A percentile compares a stretch with the other conserved stretches of the same genome.
These are phyloP conservation scores for Tricharina praecox DNA, from an alignment of 495 filamentous ascomycete genomes.

Conservation along the genomic window DNA sequence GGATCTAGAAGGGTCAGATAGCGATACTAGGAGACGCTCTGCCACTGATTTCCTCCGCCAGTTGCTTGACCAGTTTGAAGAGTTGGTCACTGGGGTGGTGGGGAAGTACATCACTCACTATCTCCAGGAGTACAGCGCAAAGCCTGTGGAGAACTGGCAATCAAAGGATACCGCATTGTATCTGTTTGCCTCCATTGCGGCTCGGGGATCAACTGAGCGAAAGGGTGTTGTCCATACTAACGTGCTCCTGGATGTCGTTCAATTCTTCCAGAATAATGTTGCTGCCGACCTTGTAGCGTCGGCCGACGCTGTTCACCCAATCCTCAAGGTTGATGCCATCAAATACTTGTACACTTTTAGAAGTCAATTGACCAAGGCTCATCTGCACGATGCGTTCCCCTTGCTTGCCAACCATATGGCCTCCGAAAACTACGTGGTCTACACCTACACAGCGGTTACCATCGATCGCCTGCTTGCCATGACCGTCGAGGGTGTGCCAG, in stretches of 20 bases:
- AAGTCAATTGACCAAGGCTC: slow-evolving; percentile 64
- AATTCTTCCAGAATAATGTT: slow-evolving; percentile 83
- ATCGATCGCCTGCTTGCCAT: slow-evolving; percentile 77
- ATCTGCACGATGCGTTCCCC: slow-evolving; percentile 77
- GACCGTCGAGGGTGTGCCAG: slow-evolving; percentile 52
- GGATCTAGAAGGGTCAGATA: slow-evolving; percentile 91
- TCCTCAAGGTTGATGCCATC: slow-evolving; percentile 92
- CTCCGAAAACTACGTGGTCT: slow-evolving; percentile 80
- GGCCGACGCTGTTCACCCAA: slow-evolving; percentile 46
- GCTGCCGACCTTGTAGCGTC: slow-evolving; percentile 60
- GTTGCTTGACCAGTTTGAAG: slow-evolving; percentile 74
- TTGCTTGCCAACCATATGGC: slow-evolving; percentile 77
- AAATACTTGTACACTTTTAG: slow-evolving; percentile 94
- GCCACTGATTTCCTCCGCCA: slow-evolving; percentile 85
- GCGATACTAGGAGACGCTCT: slow-evolving; percentile 75
- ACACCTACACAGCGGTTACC: slow-evolving; percentile 90
- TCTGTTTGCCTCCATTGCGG: slow-evolving; percentile 82
- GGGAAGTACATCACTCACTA: slow-evolving; percentile 67
- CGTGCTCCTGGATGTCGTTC: slow-evolving; percentile 60
- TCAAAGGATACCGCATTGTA: slow-evolving; percentile 94
- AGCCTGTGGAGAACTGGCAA: slow-evolving; percentile 68
- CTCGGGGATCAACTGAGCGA: slow-evolving; percentile 68
- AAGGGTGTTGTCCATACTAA: slow-evolving; percentile 87
- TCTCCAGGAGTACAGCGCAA: slow-evolving; percentile 47
- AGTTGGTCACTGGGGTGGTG: slow-evolving; percentile 63